These are phyloP conservation scores for Nadsonia commutata DNA, from an alignment of 1,139 yeast species.

Conservation along the genomic window DNA sequence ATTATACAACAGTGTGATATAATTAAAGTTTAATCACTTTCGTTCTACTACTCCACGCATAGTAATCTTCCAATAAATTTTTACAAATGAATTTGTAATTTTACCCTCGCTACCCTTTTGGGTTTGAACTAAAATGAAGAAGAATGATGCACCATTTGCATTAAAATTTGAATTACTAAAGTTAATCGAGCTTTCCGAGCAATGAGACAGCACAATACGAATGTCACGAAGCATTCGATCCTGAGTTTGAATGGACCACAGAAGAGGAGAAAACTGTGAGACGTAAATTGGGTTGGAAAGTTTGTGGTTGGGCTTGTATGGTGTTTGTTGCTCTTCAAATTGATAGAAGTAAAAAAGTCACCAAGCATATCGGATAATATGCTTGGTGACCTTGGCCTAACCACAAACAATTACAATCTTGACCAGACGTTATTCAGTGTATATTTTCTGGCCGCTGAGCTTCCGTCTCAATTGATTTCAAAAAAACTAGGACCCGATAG, in stretches of 20 bases:
- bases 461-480: constrained; percentile 39
- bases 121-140: too few species aligned
- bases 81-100: too few species aligned
- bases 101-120: too few species aligned
- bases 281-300: constrained; percentile 33
- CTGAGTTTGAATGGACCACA: constrained; percentile 31
- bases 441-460: constrained; percentile 33
- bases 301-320: constrained; percentile 31
- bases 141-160: too few species aligned
- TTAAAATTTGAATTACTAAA: too few species aligned
- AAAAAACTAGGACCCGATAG: constrained; percentile 38
- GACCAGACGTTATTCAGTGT: constrained; percentile 32
- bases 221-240: constrained; percentile 31
- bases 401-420: constrained; percentile 33
- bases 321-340: constrained; percentile 36
- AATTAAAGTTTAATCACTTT: too few species aligned
- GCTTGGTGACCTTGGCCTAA: constrained; percentile 28
- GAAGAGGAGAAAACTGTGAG: constrained; percentile 30
- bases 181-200: too few species aligned
- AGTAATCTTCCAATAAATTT: too few species aligned
- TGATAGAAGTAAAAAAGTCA: constrained; percentile 33
- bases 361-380: constrained; percentile 36
- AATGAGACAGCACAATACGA: constrained; percentile 33
- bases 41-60: too few species aligned
- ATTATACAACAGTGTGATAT: too few species aligned